Base-by-base conservation (phyloP, 768 basidiomycete genomes). In the Hericium rajendrae region DNA sequence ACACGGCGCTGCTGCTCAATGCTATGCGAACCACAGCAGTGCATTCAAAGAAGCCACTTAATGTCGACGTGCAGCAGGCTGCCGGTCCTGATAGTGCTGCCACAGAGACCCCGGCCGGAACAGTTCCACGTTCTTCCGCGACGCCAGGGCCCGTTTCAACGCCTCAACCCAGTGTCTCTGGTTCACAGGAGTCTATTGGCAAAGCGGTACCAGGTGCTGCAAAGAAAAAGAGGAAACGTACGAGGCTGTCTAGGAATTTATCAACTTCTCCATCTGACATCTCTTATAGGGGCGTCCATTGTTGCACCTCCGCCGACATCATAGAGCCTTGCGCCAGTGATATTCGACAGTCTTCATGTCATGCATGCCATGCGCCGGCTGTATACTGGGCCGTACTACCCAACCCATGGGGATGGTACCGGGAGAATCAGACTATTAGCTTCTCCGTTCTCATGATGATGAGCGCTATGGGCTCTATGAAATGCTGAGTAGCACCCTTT, bases 1-100 rank as follows among this genome's bases (percentile, higher is more conserved):
- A 91, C 66, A 82, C 76, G 57, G 72, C 78, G 62, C 76, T 90
- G 20, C 76, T 92, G 61, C 71, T 83, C 65, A 84, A 86, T 59
- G 91, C 91, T 8, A 88, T 93, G 88, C 81, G 77, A 61, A 81
- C 87, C 4, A 89, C 90, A 0, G 88, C 87, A 6, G 72, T 78
- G 50, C 88, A 91, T 62, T 79, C 88, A 18, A 81, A 74, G 60
- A 74, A 75, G 59, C 71, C 80, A 0, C 76, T 83, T 56, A 55
- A 58, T 12, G 49, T 55, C 38, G 55, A 70, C 77, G 32, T 71
- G 78, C 38, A 74, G 67, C 60, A 60, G n/a, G 32, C 70, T 18
- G 70, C 69, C 11, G 67, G 69, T 26, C 39, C 66, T 24, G 71
- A 71, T 16, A 54, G 57, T 53, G 51, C 59, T n/a, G 59, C 65